Evolutionary conservation across 306 rosid genomes (phyloP), one percentile per base, ranked within the genome.

Genomic region (Ziziphus jujuba): DNA sequence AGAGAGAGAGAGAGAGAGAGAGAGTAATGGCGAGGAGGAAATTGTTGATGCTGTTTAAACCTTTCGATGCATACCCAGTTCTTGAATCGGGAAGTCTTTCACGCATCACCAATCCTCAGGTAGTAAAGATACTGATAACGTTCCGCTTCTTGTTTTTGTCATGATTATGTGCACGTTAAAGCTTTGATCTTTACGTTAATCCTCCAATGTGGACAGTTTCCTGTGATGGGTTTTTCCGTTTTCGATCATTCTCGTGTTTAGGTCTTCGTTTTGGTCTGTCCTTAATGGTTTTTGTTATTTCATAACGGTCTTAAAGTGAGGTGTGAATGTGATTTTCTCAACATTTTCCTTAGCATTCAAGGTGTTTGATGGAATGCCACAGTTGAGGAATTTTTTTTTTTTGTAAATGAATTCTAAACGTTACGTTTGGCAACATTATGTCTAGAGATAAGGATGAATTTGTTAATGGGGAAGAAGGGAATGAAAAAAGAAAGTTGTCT

Each of bases 41-140:
- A 74, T 52, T 90, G 53, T 31, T 90, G 66, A 58, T 90, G 70
- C 74, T 90, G 54, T 70, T 86, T 22, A 90, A 93, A 72, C 90
- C 97, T 45, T 80, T 80, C 44, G 81, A 56, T 52, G 70, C 48
- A 7, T 82, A 82, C 72, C 84, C 92, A 48, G 72, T 81, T 34
- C 51, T 67, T 63, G 79, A 68, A 25, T 70, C 73, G 14, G 74
- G 74, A 31, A 63, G 63, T n/a, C 73, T 69, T 68, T 73, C 84
- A 59, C 79, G 78, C 75, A 24, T 69, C 80, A 56, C 81, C 61
- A 77, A 53, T 21, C 84, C 96, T 44, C 90, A 68, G 90, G 96
- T 87, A 57, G 21, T 40, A 12, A n/a, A 10, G 6, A 10, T 14
- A n/a, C 20, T 2, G 49, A 8, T 44, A 9, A 33, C 20, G 28